phyloP scores from a whole-genome alignment of 2,329 filamentous ascomycete genomes.

The Didymella sp. region DNA sequence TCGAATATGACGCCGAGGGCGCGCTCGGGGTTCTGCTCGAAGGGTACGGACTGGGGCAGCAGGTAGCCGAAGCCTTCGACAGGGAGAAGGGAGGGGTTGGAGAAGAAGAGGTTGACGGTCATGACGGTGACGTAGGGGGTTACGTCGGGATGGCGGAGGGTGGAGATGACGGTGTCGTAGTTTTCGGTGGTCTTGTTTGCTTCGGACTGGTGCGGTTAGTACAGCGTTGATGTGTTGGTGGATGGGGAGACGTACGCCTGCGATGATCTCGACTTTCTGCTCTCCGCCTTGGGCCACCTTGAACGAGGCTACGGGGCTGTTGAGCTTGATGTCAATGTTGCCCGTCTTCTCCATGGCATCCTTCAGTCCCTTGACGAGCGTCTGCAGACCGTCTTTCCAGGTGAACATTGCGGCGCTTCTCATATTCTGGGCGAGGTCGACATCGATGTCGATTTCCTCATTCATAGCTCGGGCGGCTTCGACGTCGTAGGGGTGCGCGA shows the following conservation, averaged over 20 bases:
- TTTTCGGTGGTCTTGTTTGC: conserved; percentile 23
- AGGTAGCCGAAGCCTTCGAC: conserved; percentile 87
- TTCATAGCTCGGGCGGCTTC: conserved; percentile 38
- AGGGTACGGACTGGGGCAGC: conserved; percentile 75
- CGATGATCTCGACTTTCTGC: conserved; percentile 33
- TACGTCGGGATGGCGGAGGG: conserved; percentile 53
- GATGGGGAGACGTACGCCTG: conserved; percentile 29
- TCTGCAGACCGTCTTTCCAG: conserved; percentile 54
- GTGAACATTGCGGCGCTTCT: conserved; percentile 51
- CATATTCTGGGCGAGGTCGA: conserved; percentile 42
- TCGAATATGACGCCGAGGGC: conserved; percentile 94
- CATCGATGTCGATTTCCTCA: conserved; percentile 46
- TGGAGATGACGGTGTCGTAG: conserved; percentile 44
- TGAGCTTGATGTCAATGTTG: conserved; percentile 51
- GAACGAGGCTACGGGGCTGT: conserved; percentile 37
- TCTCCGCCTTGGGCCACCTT: conserved; percentile 21
- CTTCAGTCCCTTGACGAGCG: conserved; percentile 49
- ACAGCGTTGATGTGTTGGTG: not conserved
- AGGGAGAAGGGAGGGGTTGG: conserved; percentile 67
- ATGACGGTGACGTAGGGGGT: conserved; percentile 80
- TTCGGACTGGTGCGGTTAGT: conserved; percentile 27
- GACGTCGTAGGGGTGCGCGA: conserved; percentile 34
- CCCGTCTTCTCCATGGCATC: conserved; percentile 46
- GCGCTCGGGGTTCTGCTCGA: conserved; percentile 78
- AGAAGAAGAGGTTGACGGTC: conserved; percentile 90